Conservation (phyloP, 108 stramenopile species). For the Nitzschia palea region DNA sequence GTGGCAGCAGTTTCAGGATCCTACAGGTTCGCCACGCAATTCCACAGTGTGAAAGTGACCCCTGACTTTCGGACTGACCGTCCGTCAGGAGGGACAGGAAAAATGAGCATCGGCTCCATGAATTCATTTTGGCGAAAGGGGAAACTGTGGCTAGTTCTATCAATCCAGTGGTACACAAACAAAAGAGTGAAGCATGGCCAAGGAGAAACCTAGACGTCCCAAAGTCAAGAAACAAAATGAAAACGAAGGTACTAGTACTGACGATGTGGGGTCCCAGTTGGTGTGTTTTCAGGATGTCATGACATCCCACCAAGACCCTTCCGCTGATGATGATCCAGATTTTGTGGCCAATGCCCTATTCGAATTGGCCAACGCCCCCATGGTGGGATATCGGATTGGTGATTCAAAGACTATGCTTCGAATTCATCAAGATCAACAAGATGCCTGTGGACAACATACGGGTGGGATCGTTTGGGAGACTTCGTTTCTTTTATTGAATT, state of each 20-base stretch:
- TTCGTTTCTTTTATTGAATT: slow-evolving; percentile 52
- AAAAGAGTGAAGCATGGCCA: too few species aligned
- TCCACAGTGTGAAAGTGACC: too few species aligned
- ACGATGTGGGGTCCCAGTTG: not conserved
- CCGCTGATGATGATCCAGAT: slow-evolving; percentile 13
- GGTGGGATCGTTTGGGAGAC: slow-evolving; percentile 86
- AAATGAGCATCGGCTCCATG: too few species aligned
- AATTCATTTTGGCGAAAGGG: too few species aligned
- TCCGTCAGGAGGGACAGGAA: too few species aligned
- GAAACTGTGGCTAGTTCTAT: too few species aligned
- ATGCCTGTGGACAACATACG: slow-evolving; percentile 54
- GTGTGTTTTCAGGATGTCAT: slow-evolving; percentile 31
- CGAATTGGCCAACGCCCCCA: slow-evolving; percentile 66
- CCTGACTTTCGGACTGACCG: too few species aligned
- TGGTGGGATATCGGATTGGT: slow-evolving; percentile 52
- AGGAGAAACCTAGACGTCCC: too few species aligned
- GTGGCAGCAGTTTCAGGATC: too few species aligned
- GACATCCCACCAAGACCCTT: not conserved
- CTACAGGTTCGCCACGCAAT: too few species aligned
- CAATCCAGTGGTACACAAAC: too few species aligned
- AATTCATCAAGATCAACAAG: slow-evolving; percentile 52
- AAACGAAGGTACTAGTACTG: not conserved
- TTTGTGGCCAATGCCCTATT: slow-evolving; percentile 49
- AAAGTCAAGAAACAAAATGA: too few species aligned
- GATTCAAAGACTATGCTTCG: slow-evolving; percentile 14